A percentile compares a stretch with the other conserved stretches of the same genome.
Conservation (phyloP, 768 basidiomycete genomes). For the Hygrophorus pudorinus region DNA sequence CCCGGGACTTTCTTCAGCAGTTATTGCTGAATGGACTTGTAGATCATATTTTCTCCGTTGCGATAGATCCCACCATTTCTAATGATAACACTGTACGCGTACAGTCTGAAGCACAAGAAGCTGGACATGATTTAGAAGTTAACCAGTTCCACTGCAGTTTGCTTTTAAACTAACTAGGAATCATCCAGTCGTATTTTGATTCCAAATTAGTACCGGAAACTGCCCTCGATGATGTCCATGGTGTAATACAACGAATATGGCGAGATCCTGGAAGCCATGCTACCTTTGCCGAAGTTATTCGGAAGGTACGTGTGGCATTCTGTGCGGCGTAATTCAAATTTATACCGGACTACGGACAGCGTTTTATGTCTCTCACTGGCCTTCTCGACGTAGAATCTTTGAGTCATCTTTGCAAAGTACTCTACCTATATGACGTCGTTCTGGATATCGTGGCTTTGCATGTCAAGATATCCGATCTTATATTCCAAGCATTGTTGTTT, state of each 20-base stretch:
- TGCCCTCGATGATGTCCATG: constrained; percentile 23
- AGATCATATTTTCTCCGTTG: constrained; percentile 38
- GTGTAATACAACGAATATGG: constrained; percentile 38
- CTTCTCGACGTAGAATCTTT: constrained; percentile 58
- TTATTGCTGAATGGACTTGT: constrained; percentile 44
- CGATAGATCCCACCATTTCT: constrained; percentile 40
- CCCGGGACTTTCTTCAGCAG: constrained; percentile 45
- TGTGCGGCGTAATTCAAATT: neutral
- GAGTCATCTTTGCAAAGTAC: constrained; percentile 57
- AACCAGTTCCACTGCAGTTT: constrained; percentile 1
- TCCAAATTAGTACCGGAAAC: constrained; percentile 46
- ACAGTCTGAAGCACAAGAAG: constrained; percentile 50
- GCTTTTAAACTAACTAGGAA: neutral
- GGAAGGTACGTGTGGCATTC: constrained; percentile 35
- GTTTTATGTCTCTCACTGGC: constrained; percentile 41
- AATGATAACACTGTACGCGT: constrained; percentile 41
- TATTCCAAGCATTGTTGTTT: constrained; percentile 50
- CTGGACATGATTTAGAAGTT: constrained; percentile 48
- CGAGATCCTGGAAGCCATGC: constrained; percentile 48
- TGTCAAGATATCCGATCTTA: constrained; percentile 49
- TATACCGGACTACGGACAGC: constrained; percentile 29
- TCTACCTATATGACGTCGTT: constrained; percentile 47
- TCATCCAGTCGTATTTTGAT: constrained; percentile 43
- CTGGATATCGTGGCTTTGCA: constrained; percentile 68
- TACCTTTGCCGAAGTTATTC: constrained; percentile 43